Conservation (phyloP, 2,329 filamentous ascomycete genomes). For the Pestalotiopsis sp. region DNA sequence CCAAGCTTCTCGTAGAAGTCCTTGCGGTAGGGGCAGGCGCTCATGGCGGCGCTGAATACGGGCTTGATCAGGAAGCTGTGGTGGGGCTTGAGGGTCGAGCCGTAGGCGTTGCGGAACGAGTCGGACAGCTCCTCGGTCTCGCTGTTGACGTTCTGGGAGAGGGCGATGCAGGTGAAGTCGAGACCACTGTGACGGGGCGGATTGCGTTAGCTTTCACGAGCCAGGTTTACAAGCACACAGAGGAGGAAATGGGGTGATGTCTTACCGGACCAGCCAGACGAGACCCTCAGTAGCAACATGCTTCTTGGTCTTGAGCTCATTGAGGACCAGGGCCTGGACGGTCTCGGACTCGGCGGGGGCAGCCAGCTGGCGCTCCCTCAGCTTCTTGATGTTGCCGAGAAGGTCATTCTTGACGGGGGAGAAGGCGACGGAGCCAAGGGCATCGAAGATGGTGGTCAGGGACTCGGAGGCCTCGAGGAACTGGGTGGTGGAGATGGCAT, state of each 20-base stretch:
- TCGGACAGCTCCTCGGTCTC: slow-evolving; percentile 72
- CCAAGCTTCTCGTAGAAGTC: slow-evolving; percentile 92
- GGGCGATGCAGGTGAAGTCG: slow-evolving; percentile 86
- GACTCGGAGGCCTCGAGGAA: slow-evolving; percentile 92
- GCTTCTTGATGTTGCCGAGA: slow-evolving; percentile 93
- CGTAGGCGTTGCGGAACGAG: slow-evolving; percentile 87
- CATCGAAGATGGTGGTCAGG: slow-evolving; percentile 80
- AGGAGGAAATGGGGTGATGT: neutral
- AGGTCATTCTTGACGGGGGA: slow-evolving; percentile 90
- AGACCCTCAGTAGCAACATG: slow-evolving; percentile 87
- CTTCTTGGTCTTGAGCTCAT: slow-evolving; percentile 88
- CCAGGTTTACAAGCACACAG: neutral
- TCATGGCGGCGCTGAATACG: slow-evolving; percentile 91
- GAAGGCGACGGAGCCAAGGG: slow-evolving; percentile 74
- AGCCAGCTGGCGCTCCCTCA: slow-evolving; percentile 78
- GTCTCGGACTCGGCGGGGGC: slow-evolving; percentile 78
- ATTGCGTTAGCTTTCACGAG: neutral
- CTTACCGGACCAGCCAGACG: slow-evolving; percentile 85
- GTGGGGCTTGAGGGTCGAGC: slow-evolving; percentile 83
- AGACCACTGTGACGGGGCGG: slow-evolving; percentile 63
- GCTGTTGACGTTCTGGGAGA: slow-evolving; percentile 74
- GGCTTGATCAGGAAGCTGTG: slow-evolving; percentile 90
- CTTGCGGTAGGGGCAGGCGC: slow-evolving; percentile 86
- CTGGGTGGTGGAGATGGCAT: slow-evolving; percentile 77
- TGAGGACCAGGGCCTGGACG: slow-evolving; percentile 80